phyloP scores from a whole-genome alignment of 257 asterid genomes.

The Plantago elongata region DNA sequence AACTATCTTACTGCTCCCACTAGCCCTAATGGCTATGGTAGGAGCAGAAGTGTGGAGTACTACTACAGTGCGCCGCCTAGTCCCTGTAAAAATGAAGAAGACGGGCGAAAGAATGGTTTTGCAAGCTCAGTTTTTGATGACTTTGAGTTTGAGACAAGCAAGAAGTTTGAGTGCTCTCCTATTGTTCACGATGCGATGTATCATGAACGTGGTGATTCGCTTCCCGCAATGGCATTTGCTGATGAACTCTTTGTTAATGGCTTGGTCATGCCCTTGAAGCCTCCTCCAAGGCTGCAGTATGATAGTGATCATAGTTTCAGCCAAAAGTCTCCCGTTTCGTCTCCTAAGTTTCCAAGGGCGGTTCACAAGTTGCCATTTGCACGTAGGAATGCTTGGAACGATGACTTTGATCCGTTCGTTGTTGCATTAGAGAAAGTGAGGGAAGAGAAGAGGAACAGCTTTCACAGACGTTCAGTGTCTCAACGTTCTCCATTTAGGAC shows the following conservation, averaged over 20 bases:
- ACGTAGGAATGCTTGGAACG: conserved; percentile 38
- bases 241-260: conserved; percentile 66
- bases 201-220: conserved; percentile 39
- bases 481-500: conserved; percentile 42
- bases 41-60: conserved; percentile 24
- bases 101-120: background rate
- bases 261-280: conserved; percentile 63
- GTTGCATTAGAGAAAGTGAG: conserved; percentile 13
- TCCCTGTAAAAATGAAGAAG: conserved; percentile 21
- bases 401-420: conserved; percentile 26
- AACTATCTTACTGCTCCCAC: conserved; percentile 42
- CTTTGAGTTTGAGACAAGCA: conserved; percentile 64
- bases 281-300: conserved; percentile 60
- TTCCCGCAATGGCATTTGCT: conserved; percentile 57
- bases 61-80: conserved; percentile 56
- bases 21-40: conserved; percentile 33
- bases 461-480: conserved; percentile 52
- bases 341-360: conserved; percentile 42
- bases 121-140: conserved; percentile 25
- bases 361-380: conserved; percentile 45
- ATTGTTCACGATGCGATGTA: conserved; percentile 7
- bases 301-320: conserved; percentile 22
- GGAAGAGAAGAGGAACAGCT: conserved; percentile 45
- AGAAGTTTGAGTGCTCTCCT: conserved; percentile 24
- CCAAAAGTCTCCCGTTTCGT: conserved; percentile 29